A percentile compares a stretch with the other conserved stretches of the same genome.
Conservation (phyloP, 106 monocot species). For the Hemerocallis citrina region DNA sequence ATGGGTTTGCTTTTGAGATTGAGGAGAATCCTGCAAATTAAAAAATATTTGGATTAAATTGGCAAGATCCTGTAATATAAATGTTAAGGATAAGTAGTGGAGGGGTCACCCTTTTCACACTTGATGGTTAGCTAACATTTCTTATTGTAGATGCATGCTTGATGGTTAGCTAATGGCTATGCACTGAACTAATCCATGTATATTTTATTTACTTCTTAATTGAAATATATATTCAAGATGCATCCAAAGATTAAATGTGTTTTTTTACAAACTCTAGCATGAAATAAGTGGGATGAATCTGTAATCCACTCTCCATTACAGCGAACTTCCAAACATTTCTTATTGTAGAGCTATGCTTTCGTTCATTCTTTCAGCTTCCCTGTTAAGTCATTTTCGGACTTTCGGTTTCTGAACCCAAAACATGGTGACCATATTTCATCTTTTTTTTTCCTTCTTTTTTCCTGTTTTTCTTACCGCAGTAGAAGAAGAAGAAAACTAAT, state of each 20-base stretch:
- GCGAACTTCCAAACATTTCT: too few species aligned
- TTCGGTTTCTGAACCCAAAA: too few species aligned
- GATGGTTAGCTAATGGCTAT: background rate
- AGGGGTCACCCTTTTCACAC: background rate
- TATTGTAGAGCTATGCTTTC: too few species aligned
- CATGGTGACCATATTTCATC: too few species aligned
- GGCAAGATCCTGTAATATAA: background rate
- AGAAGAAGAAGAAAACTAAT: too few species aligned
- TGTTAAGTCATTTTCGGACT: too few species aligned
- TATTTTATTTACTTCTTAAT: background rate
- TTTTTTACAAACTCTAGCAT: background rate
- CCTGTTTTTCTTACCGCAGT: too few species aligned
- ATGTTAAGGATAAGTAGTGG: background rate
- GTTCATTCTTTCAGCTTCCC: too few species aligned
- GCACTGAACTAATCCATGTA: background rate
- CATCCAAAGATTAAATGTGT: background rate
- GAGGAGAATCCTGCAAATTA: background rate
- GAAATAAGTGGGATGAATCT: background rate
- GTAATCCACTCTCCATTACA: background rate
- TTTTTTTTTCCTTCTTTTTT: too few species aligned
- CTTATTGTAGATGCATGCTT: background rate
- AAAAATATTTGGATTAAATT: background rate
- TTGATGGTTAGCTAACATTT: background rate
- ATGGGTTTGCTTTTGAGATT: slow-evolving; percentile 1
- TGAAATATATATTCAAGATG: background rate